Evolutionary conservation across 805 yeast genomes (phyloP), one percentile per base, ranked within the genome.

Genomic region (Starmerella riodocensis): DNA sequence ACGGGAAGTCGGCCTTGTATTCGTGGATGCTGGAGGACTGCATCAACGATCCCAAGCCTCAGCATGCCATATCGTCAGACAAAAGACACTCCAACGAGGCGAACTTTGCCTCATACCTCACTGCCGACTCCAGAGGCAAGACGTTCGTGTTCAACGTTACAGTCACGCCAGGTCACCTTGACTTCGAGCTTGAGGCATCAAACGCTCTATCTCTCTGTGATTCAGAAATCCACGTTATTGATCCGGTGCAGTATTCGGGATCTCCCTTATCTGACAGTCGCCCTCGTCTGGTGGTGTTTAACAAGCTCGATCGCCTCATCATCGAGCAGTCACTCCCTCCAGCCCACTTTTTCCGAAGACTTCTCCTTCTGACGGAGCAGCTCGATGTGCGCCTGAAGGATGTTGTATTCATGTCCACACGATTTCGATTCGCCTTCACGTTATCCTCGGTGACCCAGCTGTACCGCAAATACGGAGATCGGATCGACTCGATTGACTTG

Each of bases 131-230:
- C 22, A 59, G 59, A 13, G 70, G 65, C 1, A 72, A 70, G 45
- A 76, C 93, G 0, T 58, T 62, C 14, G 71, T 73, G 0, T 51
- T 76, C 17, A 82, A 79, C 52, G 45, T 86, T 1, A 48, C 84
- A 1, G 99, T 93, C 52, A 65, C 94, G 0, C 99, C 99, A 0
- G 99, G 99, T 0, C 97, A 91, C 58, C 70, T 72, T 0, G 77
- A 84, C 53, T 91, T 91, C 53, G 60, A 66, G 22, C 95, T 84
- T 53, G 96, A 91, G 49, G 60, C 73, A 4, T 66, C 73, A 0
- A 67, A 71, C 0, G 69, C 80, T 0, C 56, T 76, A 8, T 57
- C 71, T 18, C 63, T 76, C 0, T 69, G 70, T 0, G 96, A 91
- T 47, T 73, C 78, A 2, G 73, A 72, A 0, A 60, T 78, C 0